Evolutionary conservation across 192 early-diverging fungal genomes (phyloP).

Genomic region (Rhizoclosmatium globosum): DNA sequence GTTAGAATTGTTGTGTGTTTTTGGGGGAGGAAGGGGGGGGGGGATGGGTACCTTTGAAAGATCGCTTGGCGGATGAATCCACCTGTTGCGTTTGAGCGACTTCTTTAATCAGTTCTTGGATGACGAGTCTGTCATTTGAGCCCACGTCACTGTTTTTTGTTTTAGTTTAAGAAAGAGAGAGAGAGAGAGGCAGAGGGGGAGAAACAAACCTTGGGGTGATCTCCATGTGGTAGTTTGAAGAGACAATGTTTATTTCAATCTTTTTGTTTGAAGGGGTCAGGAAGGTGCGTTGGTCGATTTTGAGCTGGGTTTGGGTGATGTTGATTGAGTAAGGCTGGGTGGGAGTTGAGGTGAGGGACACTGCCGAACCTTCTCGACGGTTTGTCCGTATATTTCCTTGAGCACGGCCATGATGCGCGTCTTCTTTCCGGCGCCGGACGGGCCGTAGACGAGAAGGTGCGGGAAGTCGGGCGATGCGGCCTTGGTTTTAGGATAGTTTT

Average conservation of each 20-base stretch:
- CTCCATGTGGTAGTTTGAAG: slow-evolving; percentile 97
- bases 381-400: slow-evolving; percentile 87
- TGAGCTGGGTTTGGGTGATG: slow-evolving; percentile 64
- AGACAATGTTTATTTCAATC: slow-evolving; percentile 85
- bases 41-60: slow-evolving; percentile 79
- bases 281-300: slow-evolving; percentile 88
- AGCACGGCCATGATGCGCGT: slow-evolving; percentile 89
- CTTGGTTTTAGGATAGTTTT: slow-evolving; percentile 9
- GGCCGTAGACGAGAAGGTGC: slow-evolving; percentile 95
- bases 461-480: slow-evolving; percentile 85
- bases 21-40: neutral
- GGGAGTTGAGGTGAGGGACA: neutral
- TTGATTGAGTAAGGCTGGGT: neutral
- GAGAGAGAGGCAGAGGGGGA: too few species aligned
- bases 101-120: slow-evolving; percentile 97
- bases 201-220: slow-evolving; percentile 84
- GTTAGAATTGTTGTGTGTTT: slow-evolving; percentile 1
- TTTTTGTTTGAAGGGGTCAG: slow-evolving; percentile 86
- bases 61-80: slow-evolving; percentile 75
- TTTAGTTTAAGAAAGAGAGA: too few species aligned
- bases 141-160: slow-evolving; percentile 88
- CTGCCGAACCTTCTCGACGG: slow-evolving; percentile 81
- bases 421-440: slow-evolving; percentile 95
- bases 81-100: slow-evolving; percentile 96
- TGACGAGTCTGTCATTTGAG: slow-evolving; percentile 87